A percentile compares a stretch with the other conserved stretches of the same genome.
Evolutionary conservation across 345 rosid species (phyloP).

Genomic region (Ceriops tagal): DNA sequence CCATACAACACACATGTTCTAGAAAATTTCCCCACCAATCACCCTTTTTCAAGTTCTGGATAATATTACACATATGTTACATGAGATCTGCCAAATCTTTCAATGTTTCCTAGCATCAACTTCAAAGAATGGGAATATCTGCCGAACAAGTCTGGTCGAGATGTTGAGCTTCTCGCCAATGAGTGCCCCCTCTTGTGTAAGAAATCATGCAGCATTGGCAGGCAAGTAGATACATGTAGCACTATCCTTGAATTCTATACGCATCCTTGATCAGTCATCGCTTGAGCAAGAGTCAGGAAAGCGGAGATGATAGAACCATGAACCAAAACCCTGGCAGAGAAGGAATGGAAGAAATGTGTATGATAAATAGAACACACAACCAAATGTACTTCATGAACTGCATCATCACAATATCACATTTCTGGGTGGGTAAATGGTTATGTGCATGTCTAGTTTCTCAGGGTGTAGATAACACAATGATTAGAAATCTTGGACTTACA

Average conservation of each 20-base stretch:
- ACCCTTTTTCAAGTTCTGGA: slow-evolving; percentile 1
- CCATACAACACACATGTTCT: slow-evolving; percentile 7
- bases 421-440: too few relatives aligned
- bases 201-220: too few relatives aligned
- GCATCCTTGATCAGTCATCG: slow-evolving; percentile 99
- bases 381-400: too few relatives aligned
- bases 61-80: slow-evolving; percentile 30
- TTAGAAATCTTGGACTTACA: too few relatives aligned
- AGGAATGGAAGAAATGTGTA: not conserved
- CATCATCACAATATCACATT: too few relatives aligned
- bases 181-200: too few relatives aligned
- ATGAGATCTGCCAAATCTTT: slow-evolving; percentile 2
- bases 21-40: not conserved
- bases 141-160: too few relatives aligned
- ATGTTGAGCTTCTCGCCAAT: not conserved
- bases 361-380: not conserved
- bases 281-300: slow-evolving; percentile 89
- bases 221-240: slow-evolving; percentile 4
- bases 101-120: not conserved
- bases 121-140: not conserved
- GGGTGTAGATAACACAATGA: too few relatives aligned
- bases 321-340: slow-evolving; percentile 62
- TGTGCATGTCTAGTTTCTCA: too few relatives aligned
- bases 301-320: slow-evolving; percentile 90
- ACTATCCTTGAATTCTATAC: slow-evolving; percentile 40